Conservation (phyloP, 2,329 filamentous ascomycete genomes). For the Trichoderma guizhouense region DNA sequence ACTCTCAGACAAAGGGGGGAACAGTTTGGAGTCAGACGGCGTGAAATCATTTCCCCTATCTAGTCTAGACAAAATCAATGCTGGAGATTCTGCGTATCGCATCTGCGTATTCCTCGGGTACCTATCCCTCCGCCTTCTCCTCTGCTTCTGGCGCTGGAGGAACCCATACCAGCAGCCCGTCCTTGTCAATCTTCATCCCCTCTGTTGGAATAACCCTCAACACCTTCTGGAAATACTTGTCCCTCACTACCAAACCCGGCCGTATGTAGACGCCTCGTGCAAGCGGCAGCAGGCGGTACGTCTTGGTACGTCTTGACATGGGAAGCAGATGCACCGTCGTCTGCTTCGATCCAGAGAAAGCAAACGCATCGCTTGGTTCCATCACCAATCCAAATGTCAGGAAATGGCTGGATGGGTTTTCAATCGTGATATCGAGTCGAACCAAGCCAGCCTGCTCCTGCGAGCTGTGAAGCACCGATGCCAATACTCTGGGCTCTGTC, state of each 20-base stretch:
- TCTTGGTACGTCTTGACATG: constrained; percentile 68
- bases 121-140: background rate
- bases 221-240: constrained; percentile 91
- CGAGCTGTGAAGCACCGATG: constrained; percentile 47
- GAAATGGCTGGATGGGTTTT: constrained; percentile 93
- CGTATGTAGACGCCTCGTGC: constrained; percentile 63
- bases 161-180: constrained; percentile 62
- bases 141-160: constrained; percentile 31
- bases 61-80: background rate
- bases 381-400: constrained; percentile 88
- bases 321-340: constrained; percentile 78
- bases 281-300: constrained; percentile 71
- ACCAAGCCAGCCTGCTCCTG: constrained; percentile 36
- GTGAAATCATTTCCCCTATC: background rate
- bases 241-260: constrained; percentile 73
- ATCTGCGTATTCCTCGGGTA: background rate
- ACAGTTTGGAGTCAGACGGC: background rate
- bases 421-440: constrained; percentile 62
- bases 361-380: constrained; percentile 90
- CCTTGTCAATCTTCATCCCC: constrained; percentile 63
- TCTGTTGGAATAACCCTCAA: constrained; percentile 76
- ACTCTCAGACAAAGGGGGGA: background rate
- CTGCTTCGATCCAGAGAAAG: constrained; percentile 85
- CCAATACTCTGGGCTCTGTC: constrained; percentile 81
- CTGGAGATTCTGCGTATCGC: background rate